Conservation (phyloP, 139 green algal genomes). For the Chlamydomonas incerta region DNA sequence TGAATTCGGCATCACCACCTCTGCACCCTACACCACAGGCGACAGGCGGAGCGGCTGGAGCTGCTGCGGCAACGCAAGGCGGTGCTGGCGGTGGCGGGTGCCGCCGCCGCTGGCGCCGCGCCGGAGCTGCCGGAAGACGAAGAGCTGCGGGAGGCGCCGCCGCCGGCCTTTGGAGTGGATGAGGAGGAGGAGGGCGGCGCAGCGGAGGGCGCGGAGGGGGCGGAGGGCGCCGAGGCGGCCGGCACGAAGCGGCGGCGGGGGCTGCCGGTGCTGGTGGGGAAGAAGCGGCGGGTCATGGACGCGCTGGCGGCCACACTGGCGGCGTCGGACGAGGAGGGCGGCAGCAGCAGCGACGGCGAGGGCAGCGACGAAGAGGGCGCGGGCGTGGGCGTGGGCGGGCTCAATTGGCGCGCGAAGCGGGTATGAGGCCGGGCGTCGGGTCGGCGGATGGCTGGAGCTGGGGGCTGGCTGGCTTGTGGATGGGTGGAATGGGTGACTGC, state of each 20-base stretch:
- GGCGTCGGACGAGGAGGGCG: background rate
- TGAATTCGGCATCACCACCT: too few species aligned
- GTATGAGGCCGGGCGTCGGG: too few species aligned
- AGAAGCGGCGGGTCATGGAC: slow-evolving; percentile 41
- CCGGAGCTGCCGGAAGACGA: slow-evolving; percentile 23
- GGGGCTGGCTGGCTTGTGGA: too few species aligned
- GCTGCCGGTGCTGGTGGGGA: slow-evolving; percentile 19
- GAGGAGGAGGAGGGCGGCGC: background rate
- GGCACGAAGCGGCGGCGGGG: background rate
- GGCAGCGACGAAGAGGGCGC: slow-evolving; percentile 4
- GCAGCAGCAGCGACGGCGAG: background rate
- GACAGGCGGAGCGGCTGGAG: slow-evolving; percentile 1
- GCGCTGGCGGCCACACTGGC: slow-evolving; percentile 14
- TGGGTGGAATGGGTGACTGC: too few species aligned
- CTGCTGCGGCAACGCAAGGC: slow-evolving; percentile 19
- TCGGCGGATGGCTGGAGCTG: too few species aligned
- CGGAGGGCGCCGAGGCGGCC: background rate
- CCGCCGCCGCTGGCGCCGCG: background rate
- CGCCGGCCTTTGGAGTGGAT: background rate
- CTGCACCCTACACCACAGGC: background rate
- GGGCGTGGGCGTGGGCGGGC: background rate
- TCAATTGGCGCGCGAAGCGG: slow-evolving; percentile 42
- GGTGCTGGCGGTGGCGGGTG: background rate
- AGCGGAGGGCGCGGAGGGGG: background rate
- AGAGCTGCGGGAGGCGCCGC: slow-evolving; percentile 32